Evolutionary conservation across 371 early-diverging fungal genomes (phyloP), one percentile per base, ranked within the genome.

Genomic region (Mucor ambiguus): DNA sequence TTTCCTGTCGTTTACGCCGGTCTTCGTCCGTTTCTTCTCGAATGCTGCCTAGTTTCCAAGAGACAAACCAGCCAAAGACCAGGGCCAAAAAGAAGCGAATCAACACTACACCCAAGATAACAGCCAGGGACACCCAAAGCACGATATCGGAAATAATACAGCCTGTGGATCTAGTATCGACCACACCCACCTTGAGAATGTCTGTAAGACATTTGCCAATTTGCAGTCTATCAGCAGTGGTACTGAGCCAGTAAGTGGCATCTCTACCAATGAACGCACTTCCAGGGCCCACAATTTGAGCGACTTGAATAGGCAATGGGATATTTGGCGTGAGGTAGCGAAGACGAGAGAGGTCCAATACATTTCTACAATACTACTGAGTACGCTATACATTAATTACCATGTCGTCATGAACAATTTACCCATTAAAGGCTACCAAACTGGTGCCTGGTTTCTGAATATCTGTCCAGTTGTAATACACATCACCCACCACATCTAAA

Each of bases 81-180:
- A 94, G 70, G 0, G 95, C 94, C 81, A 95, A 77, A 44, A 92
- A 76, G 77, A 95, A 95, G 67, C 91, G 92, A 70, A 87, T 87
- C 71, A 93, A 59, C 22, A 95, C 93, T 0, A 91, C 90, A 37
- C 91, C 88, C 24, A 94, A 69, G 64, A 93, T 92, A 52, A 94
- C 89, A 26, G 89, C 85, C 24, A 94, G 77, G 10, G 93, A 92
- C 8, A 90, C 84, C 72, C 88, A 92, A 3, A 92, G 78, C 11
- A 91, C 87, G 48, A 93, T 89, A 68, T 92, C 90, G 7, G 92
- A 87, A 32, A 88, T 83, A 54, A 94, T 90, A 72, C 94, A 94
- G 0, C 94, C 93, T 4, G 90, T 81, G 6, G 93, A 86, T 56
- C 85, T 80, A 8, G 86, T 82, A 70, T 93, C 93, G 33, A 94